phyloP scores from a whole-genome alignment of 116 monocot genomes.

The Posidonia oceanica region DNA sequence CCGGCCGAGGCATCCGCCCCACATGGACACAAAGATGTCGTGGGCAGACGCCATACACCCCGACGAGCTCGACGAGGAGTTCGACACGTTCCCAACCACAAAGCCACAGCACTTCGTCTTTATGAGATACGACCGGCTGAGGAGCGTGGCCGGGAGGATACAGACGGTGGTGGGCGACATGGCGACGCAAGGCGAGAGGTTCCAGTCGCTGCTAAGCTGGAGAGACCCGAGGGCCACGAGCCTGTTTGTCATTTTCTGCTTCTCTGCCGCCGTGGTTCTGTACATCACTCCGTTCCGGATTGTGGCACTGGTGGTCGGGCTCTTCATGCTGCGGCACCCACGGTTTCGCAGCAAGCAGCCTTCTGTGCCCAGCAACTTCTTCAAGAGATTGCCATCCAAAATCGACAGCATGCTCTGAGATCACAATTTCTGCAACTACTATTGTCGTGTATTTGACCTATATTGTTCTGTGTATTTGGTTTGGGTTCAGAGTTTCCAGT shows the following conservation, averaged over 20 bases:
- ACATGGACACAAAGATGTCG: slow-evolving; percentile 54
- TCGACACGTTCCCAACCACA: slow-evolving; percentile 58
- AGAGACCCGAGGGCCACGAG: slow-evolving; percentile 50
- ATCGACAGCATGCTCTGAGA: slow-evolving; percentile 54
- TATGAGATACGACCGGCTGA: slow-evolving; percentile 57
- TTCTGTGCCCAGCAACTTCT: slow-evolving; percentile 51
- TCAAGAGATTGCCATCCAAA: slow-evolving; percentile 53
- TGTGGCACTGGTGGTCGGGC: slow-evolving; percentile 27
- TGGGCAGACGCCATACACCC: slow-evolving; percentile 47
- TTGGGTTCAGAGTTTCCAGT: no score
- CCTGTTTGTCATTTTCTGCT: slow-evolving; percentile 38
- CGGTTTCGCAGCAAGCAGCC: slow-evolving; percentile 53
- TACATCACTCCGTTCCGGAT: slow-evolving; percentile 55
- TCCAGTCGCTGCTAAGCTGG: slow-evolving; percentile 53
- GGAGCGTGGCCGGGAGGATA: slow-evolving; percentile 63
- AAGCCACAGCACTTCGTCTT: slow-evolving; percentile 26
- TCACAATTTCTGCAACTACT: no score
- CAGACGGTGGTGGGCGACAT: slow-evolving; percentile 65
- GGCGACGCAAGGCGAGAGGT: slow-evolving; percentile 66
- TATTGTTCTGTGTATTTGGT: no score
- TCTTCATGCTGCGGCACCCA: slow-evolving; percentile 50
- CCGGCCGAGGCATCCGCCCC: slow-evolving; percentile 41
- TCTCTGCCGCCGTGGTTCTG: slow-evolving; percentile 35
- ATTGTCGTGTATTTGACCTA: no score
- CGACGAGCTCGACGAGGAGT: slow-evolving; percentile 71